Evolutionary conservation across 495 filamentous ascomycete species (phyloP).

Genomic region (Clavariopsis aquatica): DNA sequence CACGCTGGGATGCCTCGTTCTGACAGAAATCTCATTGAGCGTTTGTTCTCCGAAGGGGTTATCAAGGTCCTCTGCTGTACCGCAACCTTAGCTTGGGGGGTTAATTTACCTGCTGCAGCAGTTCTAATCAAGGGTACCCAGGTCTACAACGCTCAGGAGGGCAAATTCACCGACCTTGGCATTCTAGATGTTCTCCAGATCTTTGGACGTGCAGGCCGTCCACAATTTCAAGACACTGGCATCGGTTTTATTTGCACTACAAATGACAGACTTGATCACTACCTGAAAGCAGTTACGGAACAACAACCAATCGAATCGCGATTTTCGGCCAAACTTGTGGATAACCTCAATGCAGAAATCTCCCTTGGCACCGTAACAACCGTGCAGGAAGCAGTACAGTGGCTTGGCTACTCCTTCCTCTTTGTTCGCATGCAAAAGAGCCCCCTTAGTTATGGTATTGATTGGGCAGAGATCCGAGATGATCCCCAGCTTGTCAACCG

Average conservation of each 20-base stretch:
- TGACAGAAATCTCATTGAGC: constrained; percentile 91
- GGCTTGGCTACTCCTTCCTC: constrained; percentile 96
- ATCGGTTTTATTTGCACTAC: constrained; percentile 97
- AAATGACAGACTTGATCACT: constrained; percentile 88
- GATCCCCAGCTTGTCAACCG: constrained; percentile 83
- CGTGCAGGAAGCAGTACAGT: constrained; percentile 88
- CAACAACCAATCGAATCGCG: constrained; percentile 95
- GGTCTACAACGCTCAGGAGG: constrained; percentile 91
- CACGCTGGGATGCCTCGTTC: constrained; percentile 93
- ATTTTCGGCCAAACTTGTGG: constrained; percentile 86
- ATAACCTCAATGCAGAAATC: constrained; percentile 96
- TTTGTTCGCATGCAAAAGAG: constrained; percentile 95
- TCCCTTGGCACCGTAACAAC: constrained; percentile 93
- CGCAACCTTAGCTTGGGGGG: constrained; percentile 96
- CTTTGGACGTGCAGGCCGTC: constrained; percentile 95
- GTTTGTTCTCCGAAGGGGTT: constrained; percentile 81
- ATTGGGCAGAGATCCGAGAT: constrained; percentile 84
- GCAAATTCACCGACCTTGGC: constrained; percentile 93
- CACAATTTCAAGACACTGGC: constrained; percentile 93
- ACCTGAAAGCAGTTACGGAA: constrained; percentile 87
- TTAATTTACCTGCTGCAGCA: constrained; percentile 95
- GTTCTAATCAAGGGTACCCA: constrained; percentile 98
- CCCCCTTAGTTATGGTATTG: constrained; percentile 91
- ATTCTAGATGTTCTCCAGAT: constrained; percentile 98
- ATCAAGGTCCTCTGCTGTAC: constrained; percentile 98